Base-by-base conservation (phyloP, 2,329 filamentous ascomycete genomes). In the Fusarium sp. region DNA sequence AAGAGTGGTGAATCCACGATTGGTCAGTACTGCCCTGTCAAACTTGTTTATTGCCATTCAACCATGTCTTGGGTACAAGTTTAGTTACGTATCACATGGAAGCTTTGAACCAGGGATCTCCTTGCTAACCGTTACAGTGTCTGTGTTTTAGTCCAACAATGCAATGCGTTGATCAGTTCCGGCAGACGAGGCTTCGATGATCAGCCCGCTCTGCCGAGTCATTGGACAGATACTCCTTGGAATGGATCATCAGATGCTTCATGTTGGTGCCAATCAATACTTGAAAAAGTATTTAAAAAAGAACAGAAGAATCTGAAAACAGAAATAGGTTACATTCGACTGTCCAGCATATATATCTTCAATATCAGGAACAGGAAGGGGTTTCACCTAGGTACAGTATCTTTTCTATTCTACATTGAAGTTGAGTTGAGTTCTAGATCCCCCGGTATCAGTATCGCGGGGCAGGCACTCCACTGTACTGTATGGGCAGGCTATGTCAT, bases 401-500 rank as follows among this genome's bases (percentile, higher is more conserved):
- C 14, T 16, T 32, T 32, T 20, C 14, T 38, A 32, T 43, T 45
- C 43, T 20, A 12, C 11, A 29, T 32, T 67, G 46, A 32, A 52
- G 24, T 54, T 53, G 38, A 60, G 52, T 27, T 38, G 38, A 60
- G 52, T 27, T 38, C 54, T 24, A n/a, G 40, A 16, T 34, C 27
- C 20, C 42, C 42, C 25, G 7, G 20, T 32, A 22, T 50, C 32
- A 30, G 14, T 24, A 70, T 70, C 68, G 68, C 68, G 68, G 68
- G 68, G 64, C 44, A 47, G 22, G 27, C 64, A 71, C 68, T 69
- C 68, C 68, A 69, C 68, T 45, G 25, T 50, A 34, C 20, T 34
- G 20, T 10, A 16, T 8, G 30, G 18, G 12, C 34, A 38, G n/a
- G 56, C 68, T 69, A 71, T 71, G 68, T 71, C 69, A 71, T 71